Percentiles rank a stretch among this genome's conserved stretches.
Evolutionary conservation across 805 yeast genomes (phyloP).

Genomic region (Candida sithepensis): DNA sequence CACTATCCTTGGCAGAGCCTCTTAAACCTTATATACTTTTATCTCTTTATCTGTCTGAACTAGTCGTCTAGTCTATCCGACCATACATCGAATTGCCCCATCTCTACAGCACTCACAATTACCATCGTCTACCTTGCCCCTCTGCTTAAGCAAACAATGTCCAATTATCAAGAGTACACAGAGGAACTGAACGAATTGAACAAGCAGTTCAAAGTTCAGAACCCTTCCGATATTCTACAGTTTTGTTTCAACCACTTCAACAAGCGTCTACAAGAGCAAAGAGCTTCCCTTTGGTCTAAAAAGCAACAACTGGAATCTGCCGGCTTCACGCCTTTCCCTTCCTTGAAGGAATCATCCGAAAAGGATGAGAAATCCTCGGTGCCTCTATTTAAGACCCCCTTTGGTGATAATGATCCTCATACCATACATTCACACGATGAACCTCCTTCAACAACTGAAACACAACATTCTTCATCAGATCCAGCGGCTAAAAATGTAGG

Average conservation of each 20-base stretch:
- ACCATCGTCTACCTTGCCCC: not conserved
- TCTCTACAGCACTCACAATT: not conserved
- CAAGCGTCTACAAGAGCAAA: conserved; percentile 55
- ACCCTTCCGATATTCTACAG: conserved; percentile 68
- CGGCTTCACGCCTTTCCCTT: conserved; percentile 38
- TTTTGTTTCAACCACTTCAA: conserved; percentile 75
- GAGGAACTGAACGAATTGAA: conserved; percentile 61
- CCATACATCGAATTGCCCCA: not conserved
- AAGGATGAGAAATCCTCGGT: conserved; percentile 27
- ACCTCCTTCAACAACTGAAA: conserved; percentile 4
- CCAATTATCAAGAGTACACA: conserved; percentile 21
- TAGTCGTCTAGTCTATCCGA: no score
- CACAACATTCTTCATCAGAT: not conserved
- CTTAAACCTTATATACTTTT: no score
- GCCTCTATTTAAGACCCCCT: conserved; percentile 53
- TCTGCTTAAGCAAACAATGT: conserved; percentile 9
- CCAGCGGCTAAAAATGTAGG: not conserved
- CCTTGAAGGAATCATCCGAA: conserved; percentile 12
- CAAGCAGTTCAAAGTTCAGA: conserved; percentile 47
- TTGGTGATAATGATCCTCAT: conserved; percentile 63
- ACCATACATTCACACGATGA: conserved; percentile 33
- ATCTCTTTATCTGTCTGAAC: no score
- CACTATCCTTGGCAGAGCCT: no score
- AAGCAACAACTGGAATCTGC: conserved; percentile 45
- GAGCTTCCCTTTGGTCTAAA: conserved; percentile 49